These are phyloP conservation scores for Fusarium nanum DNA, from an alignment of 2,329 filamentous ascomycete species.

Conservation along the genomic window DNA sequence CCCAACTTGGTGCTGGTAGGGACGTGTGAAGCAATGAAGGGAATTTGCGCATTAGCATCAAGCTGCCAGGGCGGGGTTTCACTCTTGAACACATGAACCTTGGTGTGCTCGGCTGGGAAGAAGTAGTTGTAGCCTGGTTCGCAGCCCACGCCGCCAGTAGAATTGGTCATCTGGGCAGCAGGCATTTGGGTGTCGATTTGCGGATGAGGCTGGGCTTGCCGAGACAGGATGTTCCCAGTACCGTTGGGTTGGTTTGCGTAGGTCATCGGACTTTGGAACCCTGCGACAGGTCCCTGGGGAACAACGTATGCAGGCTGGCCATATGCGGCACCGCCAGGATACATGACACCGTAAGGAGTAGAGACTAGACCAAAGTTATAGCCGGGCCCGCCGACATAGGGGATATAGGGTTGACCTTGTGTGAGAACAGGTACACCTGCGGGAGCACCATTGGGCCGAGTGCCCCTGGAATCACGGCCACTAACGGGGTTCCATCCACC, in stretches of 20 bases:
- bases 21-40: constrained; percentile 63
- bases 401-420: constrained; percentile 55
- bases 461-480: constrained; percentile 52
- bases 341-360: constrained; percentile 42
- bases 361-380: constrained; percentile 48
- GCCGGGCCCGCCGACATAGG: constrained; percentile 53
- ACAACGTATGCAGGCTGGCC: constrained; percentile 19
- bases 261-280: constrained; percentile 45
- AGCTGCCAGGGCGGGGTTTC: constrained; percentile 65
- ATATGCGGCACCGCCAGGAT: constrained; percentile 36
- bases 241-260: constrained; percentile 55
- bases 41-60: constrained; percentile 54
- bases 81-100: constrained; percentile 68
- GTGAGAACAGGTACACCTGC: constrained; percentile 49
- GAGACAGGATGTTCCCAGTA: constrained; percentile 50
- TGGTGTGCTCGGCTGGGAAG: constrained; percentile 68
- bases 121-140: constrained; percentile 74
- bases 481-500: constrained; percentile 56
- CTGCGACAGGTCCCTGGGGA: constrained; percentile 29
- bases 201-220: constrained; percentile 58
- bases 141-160: constrained; percentile 66
- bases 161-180: constrained; percentile 66
- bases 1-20: constrained; percentile 64
- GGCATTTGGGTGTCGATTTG: constrained; percentile 59
- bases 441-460: constrained; percentile 51